A percentile compares a stretch with the other conserved stretches of the same genome.
These are phyloP conservation scores for Heliocybe sulcata DNA, from an alignment of 1,284 basidiomycete species.

Conservation along the genomic window DNA sequence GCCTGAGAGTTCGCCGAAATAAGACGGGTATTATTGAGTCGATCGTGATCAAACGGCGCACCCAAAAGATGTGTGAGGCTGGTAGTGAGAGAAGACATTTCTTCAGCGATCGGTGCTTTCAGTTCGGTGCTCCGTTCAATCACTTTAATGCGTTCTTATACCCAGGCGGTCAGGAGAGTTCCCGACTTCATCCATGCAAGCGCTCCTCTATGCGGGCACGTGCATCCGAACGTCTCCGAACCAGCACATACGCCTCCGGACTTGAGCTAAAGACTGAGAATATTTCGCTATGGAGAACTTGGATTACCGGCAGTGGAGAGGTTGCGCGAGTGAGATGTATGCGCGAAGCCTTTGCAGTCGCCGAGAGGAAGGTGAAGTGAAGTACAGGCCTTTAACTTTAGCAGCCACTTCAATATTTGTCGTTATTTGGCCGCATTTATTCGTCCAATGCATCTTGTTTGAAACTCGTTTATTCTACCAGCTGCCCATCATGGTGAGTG, in stretches of 20 bases:
- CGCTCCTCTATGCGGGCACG: not conserved
- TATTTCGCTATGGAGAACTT: not conserved
- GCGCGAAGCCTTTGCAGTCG: too few species aligned
- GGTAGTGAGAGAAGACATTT: slow-evolving; percentile 21
- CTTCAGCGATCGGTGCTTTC: not conserved
- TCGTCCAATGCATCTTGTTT: not conserved
- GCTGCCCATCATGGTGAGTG: slow-evolving; percentile 56
- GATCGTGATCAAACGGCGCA: slow-evolving; percentile 7
- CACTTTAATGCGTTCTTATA: too few species aligned
- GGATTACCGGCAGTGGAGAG: not conserved
- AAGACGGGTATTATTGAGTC: not conserved
- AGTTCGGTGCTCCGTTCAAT: too few species aligned
- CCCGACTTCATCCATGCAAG: not conserved
- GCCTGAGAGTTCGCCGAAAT: slow-evolving; percentile 22
- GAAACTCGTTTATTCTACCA: slow-evolving; percentile 11
- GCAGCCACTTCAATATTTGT: not conserved
- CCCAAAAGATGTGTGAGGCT: slow-evolving; percentile 29
- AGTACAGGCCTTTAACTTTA: not conserved
- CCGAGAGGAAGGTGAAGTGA: too few species aligned
- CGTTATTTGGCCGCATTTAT: slow-evolving; percentile 3
- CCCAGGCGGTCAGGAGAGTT: not conserved
- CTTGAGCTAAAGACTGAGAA: not conserved
- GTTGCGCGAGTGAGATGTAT: too few species aligned
- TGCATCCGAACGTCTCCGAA: not conserved
- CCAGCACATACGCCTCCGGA: not conserved